phyloP scores from a whole-genome alignment of 2,329 filamentous ascomycete species.

The Aspergillus chevalieri region DNA sequence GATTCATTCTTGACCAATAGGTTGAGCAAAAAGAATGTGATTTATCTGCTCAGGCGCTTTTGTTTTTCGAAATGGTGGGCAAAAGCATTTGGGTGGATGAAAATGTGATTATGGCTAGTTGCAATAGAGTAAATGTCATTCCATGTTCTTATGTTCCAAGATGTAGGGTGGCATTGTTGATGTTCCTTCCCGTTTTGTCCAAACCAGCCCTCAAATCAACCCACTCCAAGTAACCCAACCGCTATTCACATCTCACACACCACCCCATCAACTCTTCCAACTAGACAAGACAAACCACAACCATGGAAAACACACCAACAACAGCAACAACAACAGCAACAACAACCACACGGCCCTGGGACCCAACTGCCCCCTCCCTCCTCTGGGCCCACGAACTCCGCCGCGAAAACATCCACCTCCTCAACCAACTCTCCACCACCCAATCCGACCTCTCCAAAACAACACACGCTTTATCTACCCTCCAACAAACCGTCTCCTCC shows the following conservation, averaged over 20 bases:
- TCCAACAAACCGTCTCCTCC: conserved; percentile 3
- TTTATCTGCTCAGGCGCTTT: conserved; percentile 23
- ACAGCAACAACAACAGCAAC: conserved; percentile 1
- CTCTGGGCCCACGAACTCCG: conserved; percentile 37
- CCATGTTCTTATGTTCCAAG: conserved; percentile 8
- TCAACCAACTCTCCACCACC: conserved; percentile 19
- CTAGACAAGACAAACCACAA: background rate
- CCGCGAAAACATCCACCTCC: conserved; percentile 29
- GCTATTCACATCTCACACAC: background rate
- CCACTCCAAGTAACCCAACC: background rate
- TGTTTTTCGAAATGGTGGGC: background rate
- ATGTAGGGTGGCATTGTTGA: background rate
- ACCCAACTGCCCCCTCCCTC: conserved; percentile 16
- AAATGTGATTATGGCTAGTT: conserved; percentile 26
- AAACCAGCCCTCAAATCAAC: background rate
- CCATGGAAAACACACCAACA: background rate
- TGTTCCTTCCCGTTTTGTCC: background rate
- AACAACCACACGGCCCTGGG: conserved; percentile 2
- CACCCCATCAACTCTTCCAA: background rate
- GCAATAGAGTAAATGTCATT: conserved; percentile 29
- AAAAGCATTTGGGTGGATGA: conserved; percentile 21
- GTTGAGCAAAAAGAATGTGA: conserved; percentile 31
- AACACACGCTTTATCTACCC: conserved; percentile 1
- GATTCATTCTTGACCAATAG: conserved; percentile 31
- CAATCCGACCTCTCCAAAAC: conserved; percentile 9